Evolutionary conservation across 2,329 filamentous ascomycete species (phyloP), one percentile per base, ranked within the genome.

Genomic region (Leptographium radiaticola): DNA sequence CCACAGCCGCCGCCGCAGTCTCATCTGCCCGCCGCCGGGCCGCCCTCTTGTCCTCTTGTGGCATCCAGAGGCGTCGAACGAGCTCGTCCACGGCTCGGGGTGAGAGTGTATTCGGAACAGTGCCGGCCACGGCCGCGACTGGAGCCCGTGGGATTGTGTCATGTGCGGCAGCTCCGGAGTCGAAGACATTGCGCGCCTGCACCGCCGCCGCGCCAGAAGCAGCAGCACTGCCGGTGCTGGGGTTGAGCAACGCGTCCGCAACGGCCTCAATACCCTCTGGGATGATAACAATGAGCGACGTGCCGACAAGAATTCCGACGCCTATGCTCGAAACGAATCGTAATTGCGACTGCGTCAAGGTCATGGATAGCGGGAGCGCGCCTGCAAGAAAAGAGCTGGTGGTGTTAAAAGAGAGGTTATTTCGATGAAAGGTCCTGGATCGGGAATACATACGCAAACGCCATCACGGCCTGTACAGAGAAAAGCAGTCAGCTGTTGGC

Each of bases 251-350:
- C 3, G 76, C 71, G 15, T 76, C 82, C 61, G 93, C 88, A 55
- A 96, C 77, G 4, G 93, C 91, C 66, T 96, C 90, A 56, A 97
- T 84, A 40, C 93, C 93, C 68, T 98, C 93, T 1, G 93, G 93
- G 63, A 98, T 95, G 64, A 98, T 97, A 36, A 98, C 89, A 59
- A 97, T 91, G 59, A 98, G 77, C 1, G 91, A 91, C 33, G 93
- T 97, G 39, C 93, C 93, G 16, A 98, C 90, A 10, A 98, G 75
- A 51, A 98, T 86, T 46, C 93, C 93, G 68, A 95, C 89, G 52
- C 93, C 93, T 66, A 97, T 80, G 55, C 89, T 90, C 25, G 91
- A 94, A 65, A 97, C 87, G 50, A 95, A 74, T 64, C 91, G 85
- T 55, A 97, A 74, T 68, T 95, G 89, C 45, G 89, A 87, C 56